A percentile compares a stretch with the other conserved stretches of the same genome.
phyloP scores from a whole-genome alignment of 2,329 filamentous ascomycete genomes.

The Ascochyta clinopodiicola region DNA sequence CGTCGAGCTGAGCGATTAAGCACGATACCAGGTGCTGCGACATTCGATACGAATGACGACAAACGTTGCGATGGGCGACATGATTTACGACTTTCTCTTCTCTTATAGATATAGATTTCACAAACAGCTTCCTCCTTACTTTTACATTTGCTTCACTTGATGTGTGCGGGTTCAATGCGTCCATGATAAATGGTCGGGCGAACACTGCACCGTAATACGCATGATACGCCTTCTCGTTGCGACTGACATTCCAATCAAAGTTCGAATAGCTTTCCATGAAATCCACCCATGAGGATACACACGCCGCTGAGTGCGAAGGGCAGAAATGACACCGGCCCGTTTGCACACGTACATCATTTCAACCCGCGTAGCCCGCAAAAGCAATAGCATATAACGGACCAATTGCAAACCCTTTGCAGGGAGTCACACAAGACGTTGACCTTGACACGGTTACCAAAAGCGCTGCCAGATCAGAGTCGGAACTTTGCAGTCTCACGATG shows the following conservation, averaged over 20 bases:
- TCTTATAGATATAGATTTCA: slow-evolving; percentile 1
- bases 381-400: no score
- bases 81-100: slow-evolving; percentile 4
- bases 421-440: not conserved
- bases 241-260: not conserved
- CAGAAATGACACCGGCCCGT: no score
- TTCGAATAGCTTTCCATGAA: no score
- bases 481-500: not conserved
- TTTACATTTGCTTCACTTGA: not conserved
- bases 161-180: not conserved
- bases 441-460: not conserved
- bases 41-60: not conserved
- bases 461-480: not conserved
- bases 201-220: not conserved
- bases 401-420: not conserved
- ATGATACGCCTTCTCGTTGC: not conserved
- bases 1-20: slow-evolving; percentile 13
- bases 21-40: not conserved
- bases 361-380: not conserved
- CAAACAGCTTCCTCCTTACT: not conserved
- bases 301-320: no score
- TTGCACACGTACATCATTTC: no score
- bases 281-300: no score
- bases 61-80: not conserved
- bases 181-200: no score